Evolutionary conservation across 2,329 filamentous ascomycete genomes (phyloP).

Genomic region (Simplicillium aogashimaense): DNA sequence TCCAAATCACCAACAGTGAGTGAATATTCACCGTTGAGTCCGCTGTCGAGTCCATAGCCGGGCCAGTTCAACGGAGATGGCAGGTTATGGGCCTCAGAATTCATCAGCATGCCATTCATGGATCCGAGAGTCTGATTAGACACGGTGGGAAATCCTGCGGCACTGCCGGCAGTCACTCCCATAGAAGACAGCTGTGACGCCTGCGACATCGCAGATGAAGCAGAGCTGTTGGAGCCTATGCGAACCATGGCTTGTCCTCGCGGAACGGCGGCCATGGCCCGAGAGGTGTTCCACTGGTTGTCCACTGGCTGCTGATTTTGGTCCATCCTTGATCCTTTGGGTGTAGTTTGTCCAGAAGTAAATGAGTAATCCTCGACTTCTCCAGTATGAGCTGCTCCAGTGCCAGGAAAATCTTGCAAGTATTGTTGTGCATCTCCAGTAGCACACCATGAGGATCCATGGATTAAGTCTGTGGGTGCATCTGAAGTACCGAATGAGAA

Average conservation of each 20-base stretch:
- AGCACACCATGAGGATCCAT: conserved; percentile 44
- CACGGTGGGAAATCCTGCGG: conserved; percentile 30
- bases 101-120: conserved; percentile 29
- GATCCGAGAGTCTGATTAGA: conserved; percentile 21
- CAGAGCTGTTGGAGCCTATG: conserved; percentile 26
- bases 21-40: conserved; percentile 30
- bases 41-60: conserved; percentile 33
- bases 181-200: conserved; percentile 39
- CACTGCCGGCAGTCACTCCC: conserved; percentile 40
- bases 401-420: conserved; percentile 43
- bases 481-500: conserved; percentile 52
- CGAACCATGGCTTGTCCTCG: conserved; percentile 29
- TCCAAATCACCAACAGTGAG: conserved; percentile 31
- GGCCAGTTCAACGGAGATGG: conserved; percentile 41
- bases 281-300: conserved; percentile 35
- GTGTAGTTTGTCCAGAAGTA: conserved; percentile 44
- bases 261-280: conserved; percentile 19
- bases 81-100: conserved; percentile 32
- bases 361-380: conserved; percentile 46
- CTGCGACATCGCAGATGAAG: conserved; percentile 36
- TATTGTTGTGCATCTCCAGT: conserved; percentile 51
- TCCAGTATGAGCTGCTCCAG: conserved; percentile 38
- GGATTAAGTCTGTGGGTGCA: conserved; percentile 45
- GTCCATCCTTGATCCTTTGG: conserved; percentile 36
- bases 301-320: conserved; percentile 32